phyloP scores from a whole-genome alignment of 2,329 filamentous ascomycete species.

The Fusarium oligoseptatum region DNA sequence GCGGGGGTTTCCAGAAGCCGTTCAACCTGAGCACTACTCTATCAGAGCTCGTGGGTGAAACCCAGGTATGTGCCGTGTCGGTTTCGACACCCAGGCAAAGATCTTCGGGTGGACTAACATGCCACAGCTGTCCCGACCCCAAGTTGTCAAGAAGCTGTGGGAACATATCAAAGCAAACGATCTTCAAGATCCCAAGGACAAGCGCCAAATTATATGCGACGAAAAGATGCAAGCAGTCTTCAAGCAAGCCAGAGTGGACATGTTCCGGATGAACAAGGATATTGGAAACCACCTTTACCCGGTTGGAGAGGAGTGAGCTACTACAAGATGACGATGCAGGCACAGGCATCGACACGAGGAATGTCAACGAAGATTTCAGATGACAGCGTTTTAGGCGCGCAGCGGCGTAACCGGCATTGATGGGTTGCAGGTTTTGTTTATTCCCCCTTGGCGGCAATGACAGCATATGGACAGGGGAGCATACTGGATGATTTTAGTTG shows the following conservation, averaged over 20 bases:
- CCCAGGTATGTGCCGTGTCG: constrained; percentile 65
- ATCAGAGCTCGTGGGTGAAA: constrained; percentile 77
- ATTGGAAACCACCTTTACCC: constrained; percentile 91
- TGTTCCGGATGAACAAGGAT: constrained; percentile 99
- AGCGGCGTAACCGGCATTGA: constrained; percentile 46
- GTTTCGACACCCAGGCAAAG: too few relatives aligned
- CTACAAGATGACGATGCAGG: not conserved
- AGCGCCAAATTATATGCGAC: constrained; percentile 93
- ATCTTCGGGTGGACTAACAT: constrained; percentile 18
- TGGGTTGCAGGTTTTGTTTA: constrained; percentile 43
- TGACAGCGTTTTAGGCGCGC: constrained; percentile 44
- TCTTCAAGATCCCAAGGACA: constrained; percentile 91
- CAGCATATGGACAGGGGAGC: constrained; percentile 40
- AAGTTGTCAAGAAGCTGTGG: constrained; percentile 98
- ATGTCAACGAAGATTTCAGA: constrained; percentile 32
- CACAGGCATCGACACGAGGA: not conserved
- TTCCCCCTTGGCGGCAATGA: constrained; percentile 41
- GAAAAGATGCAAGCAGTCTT: constrained; percentile 93
- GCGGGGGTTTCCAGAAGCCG: constrained; percentile 92
- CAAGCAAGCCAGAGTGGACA: constrained; percentile 90
- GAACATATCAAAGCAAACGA: constrained; percentile 90
- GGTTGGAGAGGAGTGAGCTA: constrained; percentile 67
- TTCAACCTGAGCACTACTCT: constrained; percentile 80
- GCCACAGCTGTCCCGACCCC: constrained; percentile 84
- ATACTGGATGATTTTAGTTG: constrained; percentile 28